Evolutionary conservation across 441 rosid genomes (phyloP).

Genomic region (Erodium chrysanthum): DNA sequence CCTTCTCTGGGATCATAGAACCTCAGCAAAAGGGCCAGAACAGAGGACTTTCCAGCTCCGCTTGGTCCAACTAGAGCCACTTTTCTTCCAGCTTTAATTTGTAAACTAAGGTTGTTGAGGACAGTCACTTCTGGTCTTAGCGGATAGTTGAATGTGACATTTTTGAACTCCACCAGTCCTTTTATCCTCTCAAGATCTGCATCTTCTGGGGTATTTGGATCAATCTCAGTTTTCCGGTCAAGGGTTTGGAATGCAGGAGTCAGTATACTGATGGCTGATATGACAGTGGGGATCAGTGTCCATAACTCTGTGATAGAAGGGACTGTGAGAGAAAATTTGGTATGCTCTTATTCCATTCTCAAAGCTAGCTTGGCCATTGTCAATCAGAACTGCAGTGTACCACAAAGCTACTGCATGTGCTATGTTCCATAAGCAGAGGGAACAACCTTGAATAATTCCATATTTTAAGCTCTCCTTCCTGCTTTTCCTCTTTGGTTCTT

Average conservation of each 20-base stretch:
- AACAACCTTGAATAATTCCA: conserved; percentile 55
- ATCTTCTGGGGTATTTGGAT: conserved; percentile 31
- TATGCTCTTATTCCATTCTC: conserved; percentile 44
- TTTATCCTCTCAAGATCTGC: conserved; percentile 21
- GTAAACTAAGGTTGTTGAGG: conserved; percentile 39
- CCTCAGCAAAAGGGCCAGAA: conserved; percentile 45
- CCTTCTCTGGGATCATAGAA: conserved; percentile 34
- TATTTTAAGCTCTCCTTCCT: conserved; percentile 40
- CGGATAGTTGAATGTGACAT: conserved; percentile 45
- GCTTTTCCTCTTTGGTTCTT: conserved; percentile 32
- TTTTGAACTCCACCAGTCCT: conserved; percentile 38
- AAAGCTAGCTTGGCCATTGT: conserved; percentile 35
- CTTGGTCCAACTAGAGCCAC: conserved; percentile 60
- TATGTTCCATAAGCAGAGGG: conserved; percentile 62
- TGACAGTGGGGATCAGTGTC: conserved; percentile 50
- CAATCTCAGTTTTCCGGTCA: conserved; percentile 42
- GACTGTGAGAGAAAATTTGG: conserved; percentile 64
- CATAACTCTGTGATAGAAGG: conserved; percentile 68
- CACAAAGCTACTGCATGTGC: conserved; percentile 70
- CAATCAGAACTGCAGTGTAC: conserved; percentile 42
- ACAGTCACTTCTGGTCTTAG: conserved; percentile 46
- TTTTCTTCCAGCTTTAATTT: conserved; percentile 39
- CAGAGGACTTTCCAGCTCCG: conserved; percentile 62
- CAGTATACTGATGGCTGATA: conserved; percentile 43
- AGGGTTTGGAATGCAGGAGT: conserved; percentile 51